phyloP scores from a whole-genome alignment of 1,284 basidiomycete genomes.

The Cerioporus squamosus region DNA sequence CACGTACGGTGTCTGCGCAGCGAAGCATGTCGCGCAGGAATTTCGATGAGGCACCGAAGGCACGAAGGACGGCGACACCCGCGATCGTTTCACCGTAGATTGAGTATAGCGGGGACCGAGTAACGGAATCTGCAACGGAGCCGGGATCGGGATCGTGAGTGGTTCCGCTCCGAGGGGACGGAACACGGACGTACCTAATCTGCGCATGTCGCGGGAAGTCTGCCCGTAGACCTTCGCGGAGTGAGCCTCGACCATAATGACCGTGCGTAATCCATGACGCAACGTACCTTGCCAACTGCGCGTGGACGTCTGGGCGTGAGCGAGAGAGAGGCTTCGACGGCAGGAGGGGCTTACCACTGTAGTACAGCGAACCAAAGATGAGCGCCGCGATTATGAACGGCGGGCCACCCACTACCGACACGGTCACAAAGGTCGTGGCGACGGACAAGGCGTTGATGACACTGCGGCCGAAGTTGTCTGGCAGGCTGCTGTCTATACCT shows the following conservation, averaged over 20 bases:
- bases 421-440: constrained; percentile 74
- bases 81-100: constrained; percentile 92
- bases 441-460: constrained; percentile 63
- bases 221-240: constrained; percentile 74
- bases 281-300: constrained; percentile 51
- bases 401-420: constrained; percentile 81
- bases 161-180: constrained; percentile 5
- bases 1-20: constrained; percentile 72
- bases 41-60: constrained; percentile 87
- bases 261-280: constrained; percentile 10
- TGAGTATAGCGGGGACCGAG: constrained; percentile 89
- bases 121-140: constrained; percentile 71
- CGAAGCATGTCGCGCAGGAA: constrained; percentile 87
- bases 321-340: not conserved
- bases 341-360: constrained; percentile 53
- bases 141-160: constrained; percentile 15
- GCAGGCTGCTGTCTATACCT: constrained; percentile 86
- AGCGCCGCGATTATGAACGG: constrained; percentile 70
- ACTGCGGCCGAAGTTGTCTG: constrained; percentile 86
- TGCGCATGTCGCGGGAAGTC: constrained; percentile 87
- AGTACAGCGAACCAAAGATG: constrained; percentile 70
- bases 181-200: constrained; percentile 61
- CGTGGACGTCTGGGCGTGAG: constrained; percentile 9
- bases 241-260: constrained; percentile 3
- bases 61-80: constrained; percentile 86